These are phyloP conservation scores for Eucalyptus globulus DNA, from an alignment of 345 rosid species.

Conservation along the genomic window DNA sequence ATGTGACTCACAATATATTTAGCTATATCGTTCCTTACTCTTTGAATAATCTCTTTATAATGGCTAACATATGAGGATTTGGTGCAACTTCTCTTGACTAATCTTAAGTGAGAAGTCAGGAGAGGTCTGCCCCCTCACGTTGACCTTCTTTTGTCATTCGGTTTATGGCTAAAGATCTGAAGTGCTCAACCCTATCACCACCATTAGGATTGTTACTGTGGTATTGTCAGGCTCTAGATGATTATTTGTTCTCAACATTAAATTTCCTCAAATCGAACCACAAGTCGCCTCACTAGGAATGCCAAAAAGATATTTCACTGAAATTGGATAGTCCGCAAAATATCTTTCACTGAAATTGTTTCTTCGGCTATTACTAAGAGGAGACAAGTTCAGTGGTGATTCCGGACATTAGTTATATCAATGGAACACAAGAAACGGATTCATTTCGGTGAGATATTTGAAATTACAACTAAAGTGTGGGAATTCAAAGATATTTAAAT, in stretches of 20 bases:
- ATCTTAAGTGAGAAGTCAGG: neutral
- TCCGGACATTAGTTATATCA: neutral
- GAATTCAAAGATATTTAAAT: too few relatives aligned
- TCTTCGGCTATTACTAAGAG: neutral
- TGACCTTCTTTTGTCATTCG: neutral
- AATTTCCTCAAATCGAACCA: neutral
- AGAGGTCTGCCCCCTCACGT: neutral
- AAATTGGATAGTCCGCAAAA: neutral
- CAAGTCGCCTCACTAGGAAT: neutral
- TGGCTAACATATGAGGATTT: neutral
- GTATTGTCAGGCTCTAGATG: neutral
- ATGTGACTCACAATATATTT: neutral
- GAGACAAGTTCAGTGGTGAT: neutral
- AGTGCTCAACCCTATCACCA: neutral
- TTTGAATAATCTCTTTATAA: neutral
- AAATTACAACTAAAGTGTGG: neutral
- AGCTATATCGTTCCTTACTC: neutral
- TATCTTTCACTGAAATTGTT: neutral
- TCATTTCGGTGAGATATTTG: neutral
- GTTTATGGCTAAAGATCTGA: neutral
- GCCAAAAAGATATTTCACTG: neutral
- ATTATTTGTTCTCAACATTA: neutral
- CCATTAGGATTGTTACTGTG: neutral
- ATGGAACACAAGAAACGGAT: neutral
- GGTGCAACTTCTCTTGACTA: neutral